Conservation (phyloP, 164 flowering plant genomes). For the Tetracentron sinense region DNA sequence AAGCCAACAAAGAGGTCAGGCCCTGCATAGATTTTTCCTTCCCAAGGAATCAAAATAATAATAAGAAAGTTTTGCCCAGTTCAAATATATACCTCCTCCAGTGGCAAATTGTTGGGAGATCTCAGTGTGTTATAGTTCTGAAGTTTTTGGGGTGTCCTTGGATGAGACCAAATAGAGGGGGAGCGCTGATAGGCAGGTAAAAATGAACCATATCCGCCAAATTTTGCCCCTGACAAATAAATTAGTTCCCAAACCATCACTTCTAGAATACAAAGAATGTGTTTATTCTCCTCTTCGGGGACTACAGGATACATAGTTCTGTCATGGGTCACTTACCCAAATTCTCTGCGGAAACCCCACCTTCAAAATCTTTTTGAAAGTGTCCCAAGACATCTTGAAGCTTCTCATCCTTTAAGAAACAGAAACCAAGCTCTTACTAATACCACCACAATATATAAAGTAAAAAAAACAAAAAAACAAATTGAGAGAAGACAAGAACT, state of each 20-base stretch:
- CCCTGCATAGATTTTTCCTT: slow-evolving; percentile 5
- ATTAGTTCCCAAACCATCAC: slow-evolving; percentile 11
- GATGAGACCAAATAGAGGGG: slow-evolving; percentile 41
- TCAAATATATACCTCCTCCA: slow-evolving; percentile 44
- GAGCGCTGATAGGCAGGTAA: slow-evolving; percentile 60
- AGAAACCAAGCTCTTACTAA: slow-evolving; percentile 11
- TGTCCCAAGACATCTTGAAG: slow-evolving; percentile 57
- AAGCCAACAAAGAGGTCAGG: neutral
- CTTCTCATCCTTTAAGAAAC: slow-evolving; percentile 54
- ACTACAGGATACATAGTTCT: neutral
- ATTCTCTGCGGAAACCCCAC: slow-evolving; percentile 50
- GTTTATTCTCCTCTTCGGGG: slow-evolving; percentile 1
- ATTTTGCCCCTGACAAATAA: slow-evolving; percentile 62
- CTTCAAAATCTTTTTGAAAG: slow-evolving; percentile 62
- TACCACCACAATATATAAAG: neutral
- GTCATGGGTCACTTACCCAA: slow-evolving; percentile 15
- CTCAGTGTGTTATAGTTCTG: slow-evolving; percentile 25
- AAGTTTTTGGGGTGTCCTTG: slow-evolving; percentile 39
- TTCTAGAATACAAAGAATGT: neutral
- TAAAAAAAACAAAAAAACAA: neutral
- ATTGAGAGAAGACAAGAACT: no score
- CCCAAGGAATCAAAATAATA: slow-evolving; percentile 8
- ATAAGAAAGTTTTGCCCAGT: slow-evolving; percentile 1
- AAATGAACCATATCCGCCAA: slow-evolving; percentile 86
- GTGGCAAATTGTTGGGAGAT: slow-evolving; percentile 33